phyloP scores from a whole-genome alignment of 768 basidiomycete genomes.

The Kockovaella imperatae region DNA sequence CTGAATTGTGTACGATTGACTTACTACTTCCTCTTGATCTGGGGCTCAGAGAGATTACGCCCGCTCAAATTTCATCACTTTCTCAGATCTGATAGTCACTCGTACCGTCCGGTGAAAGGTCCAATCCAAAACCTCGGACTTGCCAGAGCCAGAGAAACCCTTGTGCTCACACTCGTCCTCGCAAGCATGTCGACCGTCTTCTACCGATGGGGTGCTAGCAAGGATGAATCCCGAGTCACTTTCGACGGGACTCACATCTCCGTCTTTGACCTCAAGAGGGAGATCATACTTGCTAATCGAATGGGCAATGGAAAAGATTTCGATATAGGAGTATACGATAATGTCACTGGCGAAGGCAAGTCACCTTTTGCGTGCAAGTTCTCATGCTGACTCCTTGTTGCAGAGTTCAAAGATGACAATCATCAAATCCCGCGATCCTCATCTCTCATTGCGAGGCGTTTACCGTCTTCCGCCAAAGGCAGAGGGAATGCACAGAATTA shows the following conservation, averaged over 20 bases:
- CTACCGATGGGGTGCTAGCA: slow-evolving; percentile 94
- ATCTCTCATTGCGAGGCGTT: slow-evolving; percentile 83
- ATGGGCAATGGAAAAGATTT: slow-evolving; percentile 87
- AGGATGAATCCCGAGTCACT: slow-evolving; percentile 85
- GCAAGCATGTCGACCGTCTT: slow-evolving; percentile 70
- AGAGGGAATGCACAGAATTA: slow-evolving; percentile 47
- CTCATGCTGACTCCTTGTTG: neutral
- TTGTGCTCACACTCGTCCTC: no score
- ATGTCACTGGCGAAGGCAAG: slow-evolving; percentile 79
- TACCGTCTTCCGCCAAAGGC: slow-evolving; percentile 56
- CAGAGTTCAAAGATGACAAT: slow-evolving; percentile 87
- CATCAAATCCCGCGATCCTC: slow-evolving; percentile 88
- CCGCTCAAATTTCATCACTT: no score
- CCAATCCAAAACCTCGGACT: no score
- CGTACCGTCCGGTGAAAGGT: no score
- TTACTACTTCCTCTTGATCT: no score
- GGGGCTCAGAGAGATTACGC: no score
- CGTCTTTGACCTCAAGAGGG: slow-evolving; percentile 97
- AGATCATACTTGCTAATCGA: slow-evolving; percentile 92
- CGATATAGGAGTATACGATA: slow-evolving; percentile 80
- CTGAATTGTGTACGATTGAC: no score
- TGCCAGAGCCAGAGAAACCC: no score
- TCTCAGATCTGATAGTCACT: no score
- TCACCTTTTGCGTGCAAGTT: neutral
- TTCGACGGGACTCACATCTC: slow-evolving; percentile 99